Percentiles rank a stretch among this genome's conserved stretches.
Evolutionary conservation across 2,329 filamentous ascomycete species (phyloP).

Genomic region (Colletotrichum sp.): DNA sequence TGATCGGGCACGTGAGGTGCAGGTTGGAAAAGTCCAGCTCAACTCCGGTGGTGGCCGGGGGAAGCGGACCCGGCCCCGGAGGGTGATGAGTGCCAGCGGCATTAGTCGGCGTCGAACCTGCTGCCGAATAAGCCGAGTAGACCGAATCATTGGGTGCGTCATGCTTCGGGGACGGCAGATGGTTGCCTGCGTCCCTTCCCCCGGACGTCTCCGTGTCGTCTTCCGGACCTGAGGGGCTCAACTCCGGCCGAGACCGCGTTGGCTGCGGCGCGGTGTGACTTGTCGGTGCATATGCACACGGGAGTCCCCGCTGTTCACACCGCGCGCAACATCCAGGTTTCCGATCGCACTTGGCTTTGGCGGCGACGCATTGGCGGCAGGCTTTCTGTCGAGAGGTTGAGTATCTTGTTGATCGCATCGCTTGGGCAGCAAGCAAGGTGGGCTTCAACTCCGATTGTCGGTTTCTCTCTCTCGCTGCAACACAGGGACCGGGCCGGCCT

Average conservation of each 20-base stretch:
- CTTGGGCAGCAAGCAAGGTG: neutral
- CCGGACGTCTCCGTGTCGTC: neutral
- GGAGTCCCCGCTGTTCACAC: conserved; percentile 32
- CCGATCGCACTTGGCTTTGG: conserved; percentile 47
- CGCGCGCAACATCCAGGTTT: conserved; percentile 33
- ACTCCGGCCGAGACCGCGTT: neutral
- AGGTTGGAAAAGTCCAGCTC: conserved; percentile 37
- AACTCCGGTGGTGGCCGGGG: neutral
- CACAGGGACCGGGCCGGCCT: neutral
- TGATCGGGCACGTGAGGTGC: conserved; percentile 49
- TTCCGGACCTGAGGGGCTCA: neutral
- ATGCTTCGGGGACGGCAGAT: neutral
- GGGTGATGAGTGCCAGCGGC: neutral
- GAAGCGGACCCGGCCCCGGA: neutral
- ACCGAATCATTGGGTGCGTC: neutral
- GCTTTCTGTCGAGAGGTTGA: conserved; percentile 43
- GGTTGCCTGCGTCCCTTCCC: neutral
- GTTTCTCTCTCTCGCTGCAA: neutral
- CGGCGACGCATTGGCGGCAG: conserved; percentile 39
- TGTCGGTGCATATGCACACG: conserved; percentile 33
- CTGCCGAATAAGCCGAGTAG: neutral
- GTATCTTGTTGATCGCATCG: conserved; percentile 31
- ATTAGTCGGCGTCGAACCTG: neutral
- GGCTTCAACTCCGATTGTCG: neutral
- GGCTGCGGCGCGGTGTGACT: neutral